These are phyloP conservation scores for Amanita fuliginea DNA, from an alignment of 768 basidiomycete species.

Conservation along the genomic window DNA sequence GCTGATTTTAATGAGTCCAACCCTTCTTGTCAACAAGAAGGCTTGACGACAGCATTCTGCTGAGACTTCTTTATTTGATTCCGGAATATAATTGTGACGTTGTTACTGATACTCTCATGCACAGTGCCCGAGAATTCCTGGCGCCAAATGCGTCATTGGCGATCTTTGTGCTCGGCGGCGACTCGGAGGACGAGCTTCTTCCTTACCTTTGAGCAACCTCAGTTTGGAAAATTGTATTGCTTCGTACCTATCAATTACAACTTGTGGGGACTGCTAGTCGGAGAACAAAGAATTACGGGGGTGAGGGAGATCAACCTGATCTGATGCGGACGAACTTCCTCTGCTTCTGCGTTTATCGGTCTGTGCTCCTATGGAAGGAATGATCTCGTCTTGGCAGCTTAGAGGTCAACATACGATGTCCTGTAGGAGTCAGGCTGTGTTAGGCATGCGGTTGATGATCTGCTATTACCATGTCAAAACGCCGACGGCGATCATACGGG, in stretches of 20 bases:
- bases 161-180: too few species aligned
- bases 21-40: slow-evolving; percentile 15
- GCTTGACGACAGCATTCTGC: slow-evolving; percentile 24
- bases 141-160: not conserved
- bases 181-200: too few species aligned
- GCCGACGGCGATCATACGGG: slow-evolving; percentile 2
- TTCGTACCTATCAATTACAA: not conserved
- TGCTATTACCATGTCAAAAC: not conserved
- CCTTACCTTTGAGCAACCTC: too few species aligned
- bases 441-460: too few species aligned
- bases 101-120: slow-evolving; percentile 1
- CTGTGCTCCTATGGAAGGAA: not conserved
- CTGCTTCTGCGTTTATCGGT: slow-evolving; percentile 4
- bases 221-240: not conserved
- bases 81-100: too few species aligned
- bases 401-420: not conserved
- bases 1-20: slow-evolving; percentile 46
- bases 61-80: slow-evolving; percentile 12
- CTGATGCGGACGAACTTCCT: slow-evolving; percentile 4
- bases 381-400: not conserved
- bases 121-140: not conserved
- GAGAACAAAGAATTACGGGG: not conserved
- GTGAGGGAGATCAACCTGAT: slow-evolving; percentile 5
- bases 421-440: not conserved
- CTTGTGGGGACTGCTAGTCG: not conserved